Evolutionary conservation across 2,329 filamentous ascomycete genomes (phyloP).

Genomic region (Aspergillus vadensis): DNA sequence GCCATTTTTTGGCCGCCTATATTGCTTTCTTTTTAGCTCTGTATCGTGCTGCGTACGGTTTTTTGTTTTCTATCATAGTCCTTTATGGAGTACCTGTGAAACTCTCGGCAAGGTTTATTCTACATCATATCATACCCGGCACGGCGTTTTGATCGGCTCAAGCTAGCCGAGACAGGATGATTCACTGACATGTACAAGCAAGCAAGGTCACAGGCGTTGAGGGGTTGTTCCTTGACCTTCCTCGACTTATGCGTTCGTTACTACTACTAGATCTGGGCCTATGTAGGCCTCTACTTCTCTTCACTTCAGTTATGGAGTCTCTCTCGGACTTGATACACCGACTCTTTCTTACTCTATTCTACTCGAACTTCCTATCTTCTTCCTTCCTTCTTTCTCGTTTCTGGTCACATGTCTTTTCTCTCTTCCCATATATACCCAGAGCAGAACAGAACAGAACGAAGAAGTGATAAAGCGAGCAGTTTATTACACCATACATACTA

Average conservation of each 20-base stretch:
- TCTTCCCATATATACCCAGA: background rate
- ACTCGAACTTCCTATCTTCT: background rate
- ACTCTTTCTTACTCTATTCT: background rate
- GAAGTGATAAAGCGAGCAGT: slow-evolving; percentile 1
- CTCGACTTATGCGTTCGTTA: background rate
- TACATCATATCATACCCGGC: slow-evolving; percentile 2
- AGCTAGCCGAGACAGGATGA: background rate
- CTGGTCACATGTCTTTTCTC: background rate
- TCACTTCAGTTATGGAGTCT: background rate
- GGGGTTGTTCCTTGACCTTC: background rate
- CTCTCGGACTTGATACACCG: background rate
- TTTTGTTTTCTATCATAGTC: background rate
- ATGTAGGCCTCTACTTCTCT: background rate
- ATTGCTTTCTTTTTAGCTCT: background rate
- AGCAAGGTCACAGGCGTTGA: background rate
- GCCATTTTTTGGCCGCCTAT: background rate
- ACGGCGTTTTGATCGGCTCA: background rate
- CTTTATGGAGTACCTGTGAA: background rate
- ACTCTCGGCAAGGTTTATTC: background rate
- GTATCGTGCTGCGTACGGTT: background rate
- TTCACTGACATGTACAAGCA: background rate
- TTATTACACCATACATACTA: background rate
- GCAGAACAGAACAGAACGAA: background rate
- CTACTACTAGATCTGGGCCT: background rate
- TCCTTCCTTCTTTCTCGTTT: background rate